Base-by-base conservation (phyloP, 176 grass and related monocot genomes). In the Oryza nivara region DNA sequence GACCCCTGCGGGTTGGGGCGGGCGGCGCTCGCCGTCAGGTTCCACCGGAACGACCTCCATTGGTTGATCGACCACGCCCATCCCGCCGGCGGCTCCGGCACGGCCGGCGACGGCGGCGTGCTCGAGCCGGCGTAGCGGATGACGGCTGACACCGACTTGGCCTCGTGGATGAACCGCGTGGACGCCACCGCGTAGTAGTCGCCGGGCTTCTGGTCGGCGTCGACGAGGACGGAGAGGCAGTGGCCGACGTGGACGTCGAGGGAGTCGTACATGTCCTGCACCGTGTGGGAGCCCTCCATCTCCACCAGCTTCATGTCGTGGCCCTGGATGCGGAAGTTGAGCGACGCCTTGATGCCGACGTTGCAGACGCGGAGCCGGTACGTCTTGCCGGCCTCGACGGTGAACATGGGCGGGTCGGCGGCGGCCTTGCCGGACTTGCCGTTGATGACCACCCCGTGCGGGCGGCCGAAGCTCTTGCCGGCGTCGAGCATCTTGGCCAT, bases 1-100 rank as follows among this genome's bases (percentile, higher is more conserved):
- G 96, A 98, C 0, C 96, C 96, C 92, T 98, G 96, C 30, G 96
- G 96, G 77, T 98, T 98, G 65, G 96, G 96, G 11, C 96, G 78
- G 36, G 96, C 96, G 32, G 96, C 96, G 73, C 96, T 98, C 8
- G 93, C 93, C 41, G 91, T 95, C 56, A 98, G 88, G 89, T 98
- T 98, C 96, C 96, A 98, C 17, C 91, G 84, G 88, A 98, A 95
- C 13, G 96, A 92, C 25, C 93, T 88, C 93, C 87, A 93, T 72
- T 98, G 96, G 85, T 92, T 98, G 72, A 98, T 26, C 16, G 93
- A 98, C 96, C 96, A 95, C 3, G 91, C 91, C 91, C 96, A 73
- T 34, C 54, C 9, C 73, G 43, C 54, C 9, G 92, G 90, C 3
- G 87, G 84, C 51, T 86, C 77, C 1, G 88, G 74, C 44, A 95